phyloP scores from a whole-genome alignment of 2,329 filamentous ascomycete genomes.

The Penicillium sp. region DNA sequence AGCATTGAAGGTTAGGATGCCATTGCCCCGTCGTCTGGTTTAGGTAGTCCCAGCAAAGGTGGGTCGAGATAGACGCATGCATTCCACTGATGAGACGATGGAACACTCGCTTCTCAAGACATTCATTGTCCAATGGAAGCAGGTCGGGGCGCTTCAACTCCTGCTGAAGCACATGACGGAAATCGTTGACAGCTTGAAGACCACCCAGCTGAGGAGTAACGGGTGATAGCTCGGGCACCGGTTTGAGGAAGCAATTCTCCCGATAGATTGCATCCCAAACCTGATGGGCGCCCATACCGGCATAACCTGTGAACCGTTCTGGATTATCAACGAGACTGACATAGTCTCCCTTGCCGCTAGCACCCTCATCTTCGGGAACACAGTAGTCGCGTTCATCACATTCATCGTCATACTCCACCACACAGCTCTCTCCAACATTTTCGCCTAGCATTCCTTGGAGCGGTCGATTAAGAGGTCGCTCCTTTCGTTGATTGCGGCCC shows the following conservation, averaged over 20 bases:
- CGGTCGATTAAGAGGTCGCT: conserved; percentile 60
- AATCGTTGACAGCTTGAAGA: conserved; percentile 51
- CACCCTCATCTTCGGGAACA: conserved; percentile 85
- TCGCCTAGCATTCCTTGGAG: conserved; percentile 76
- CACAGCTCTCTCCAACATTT: conserved; percentile 84
- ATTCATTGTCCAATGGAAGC: conserved; percentile 77
- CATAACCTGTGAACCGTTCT: conserved; percentile 89
- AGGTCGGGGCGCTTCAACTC: conserved; percentile 42
- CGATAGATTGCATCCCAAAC: conserved; percentile 96
- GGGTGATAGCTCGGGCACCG: conserved; percentile 27
- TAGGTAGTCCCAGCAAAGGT: conserved; percentile 90
- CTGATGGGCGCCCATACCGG: conserved; percentile 71
- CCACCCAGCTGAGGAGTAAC: no score
- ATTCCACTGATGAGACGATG: conserved; percentile 91
- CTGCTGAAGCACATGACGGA: conserved; percentile 51
- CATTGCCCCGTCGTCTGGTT: conserved; percentile 91
- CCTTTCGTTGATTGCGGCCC: conserved; percentile 60
- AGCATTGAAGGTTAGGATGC: conserved; percentile 84
- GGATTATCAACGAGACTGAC: conserved; percentile 89
- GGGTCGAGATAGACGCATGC: conserved; percentile 94
- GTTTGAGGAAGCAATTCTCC: conserved; percentile 81
- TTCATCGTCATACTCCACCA: conserved; percentile 94
- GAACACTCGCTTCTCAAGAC: conserved; percentile 96
- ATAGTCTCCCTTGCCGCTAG: conserved; percentile 82
- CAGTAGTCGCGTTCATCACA: conserved; percentile 96